Evolutionary conservation across 2,329 filamentous ascomycete species (phyloP).

Genomic region (Verticillium zaregamsianum): DNA sequence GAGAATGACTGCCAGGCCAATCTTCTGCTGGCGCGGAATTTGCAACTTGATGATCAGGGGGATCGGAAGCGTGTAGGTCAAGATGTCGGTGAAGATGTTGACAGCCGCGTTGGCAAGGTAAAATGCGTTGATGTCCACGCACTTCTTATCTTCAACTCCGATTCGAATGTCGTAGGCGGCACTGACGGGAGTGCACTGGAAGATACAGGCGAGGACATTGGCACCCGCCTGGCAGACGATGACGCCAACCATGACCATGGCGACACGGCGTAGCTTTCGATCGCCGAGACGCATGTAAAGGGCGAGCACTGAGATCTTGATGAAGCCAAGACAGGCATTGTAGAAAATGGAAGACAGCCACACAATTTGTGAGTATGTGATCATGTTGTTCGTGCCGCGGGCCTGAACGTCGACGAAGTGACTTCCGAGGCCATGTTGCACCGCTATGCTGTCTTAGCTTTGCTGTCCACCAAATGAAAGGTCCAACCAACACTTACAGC

Average conservation of each 20-base stretch:
- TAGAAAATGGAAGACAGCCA: slow-evolving; percentile 45
- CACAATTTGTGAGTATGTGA: slow-evolving; percentile 20
- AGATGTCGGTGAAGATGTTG: slow-evolving; percentile 40
- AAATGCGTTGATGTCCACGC: slow-evolving; percentile 40
- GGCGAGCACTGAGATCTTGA: slow-evolving; percentile 41
- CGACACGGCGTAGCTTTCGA: slow-evolving; percentile 25
- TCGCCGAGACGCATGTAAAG: slow-evolving; percentile 41
- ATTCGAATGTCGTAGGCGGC: slow-evolving; percentile 31
- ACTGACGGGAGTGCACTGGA: slow-evolving; percentile 36
- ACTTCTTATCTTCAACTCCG: slow-evolving; percentile 23
- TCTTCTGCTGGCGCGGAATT: slow-evolving; percentile 38
- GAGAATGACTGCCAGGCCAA: slow-evolving; percentile 35
- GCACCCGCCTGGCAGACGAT: slow-evolving; percentile 32
- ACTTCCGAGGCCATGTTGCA: slow-evolving; percentile 22
- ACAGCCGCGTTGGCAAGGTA: slow-evolving; percentile 42
- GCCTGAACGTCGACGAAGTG: slow-evolving; percentile 20
- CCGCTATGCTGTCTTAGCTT: slow-evolving; percentile 1
- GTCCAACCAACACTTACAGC: slow-evolving; percentile 16
- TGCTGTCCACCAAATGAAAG: background rate
- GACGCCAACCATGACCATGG: slow-evolving; percentile 33
- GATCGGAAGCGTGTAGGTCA: slow-evolving; percentile 40
- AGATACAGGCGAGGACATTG: slow-evolving; percentile 36
- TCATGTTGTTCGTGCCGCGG: slow-evolving; percentile 11
- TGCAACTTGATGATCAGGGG: slow-evolving; percentile 36
- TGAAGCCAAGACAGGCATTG: slow-evolving; percentile 38